Evolutionary conservation across 768 basidiomycete species (phyloP).

Genomic region (Agaricus blazei): DNA sequence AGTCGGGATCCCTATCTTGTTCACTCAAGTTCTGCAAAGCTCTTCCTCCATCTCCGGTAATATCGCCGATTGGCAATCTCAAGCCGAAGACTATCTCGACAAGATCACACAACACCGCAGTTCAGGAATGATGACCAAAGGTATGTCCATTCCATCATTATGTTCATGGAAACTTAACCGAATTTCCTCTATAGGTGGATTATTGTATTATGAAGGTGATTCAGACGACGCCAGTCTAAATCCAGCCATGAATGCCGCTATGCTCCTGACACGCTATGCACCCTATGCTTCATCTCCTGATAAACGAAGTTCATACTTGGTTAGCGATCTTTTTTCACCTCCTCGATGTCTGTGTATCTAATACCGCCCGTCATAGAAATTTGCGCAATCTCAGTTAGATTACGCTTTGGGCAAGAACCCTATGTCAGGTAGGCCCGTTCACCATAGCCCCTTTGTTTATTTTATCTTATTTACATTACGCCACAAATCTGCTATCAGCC

Average conservation of each 20-base stretch:
- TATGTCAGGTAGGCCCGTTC: constrained; percentile 59
- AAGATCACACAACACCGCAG: constrained; percentile 44
- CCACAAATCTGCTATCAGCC: constrained; percentile 27
- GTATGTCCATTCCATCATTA: constrained; percentile 29
- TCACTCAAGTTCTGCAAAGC: constrained; percentile 64
- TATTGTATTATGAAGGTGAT: constrained; percentile 80
- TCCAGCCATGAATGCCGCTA: constrained; percentile 82
- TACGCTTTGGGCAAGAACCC: constrained; percentile 88
- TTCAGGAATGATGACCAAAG: constrained; percentile 52
- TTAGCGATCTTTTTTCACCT: constrained; percentile 22
- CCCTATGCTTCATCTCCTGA: constrained; percentile 59
- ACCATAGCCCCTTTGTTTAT: neutral
- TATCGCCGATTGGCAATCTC: constrained; percentile 57
- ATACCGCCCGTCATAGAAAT: constrained; percentile 38
- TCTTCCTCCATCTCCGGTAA: constrained; percentile 51
- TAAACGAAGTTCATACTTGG: constrained; percentile 58
- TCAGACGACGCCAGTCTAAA: constrained; percentile 79
- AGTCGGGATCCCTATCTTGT: constrained; percentile 71
- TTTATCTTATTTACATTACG: neutral
- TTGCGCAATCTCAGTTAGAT: constrained; percentile 72
- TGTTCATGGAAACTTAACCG: neutral
- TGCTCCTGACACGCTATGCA: constrained; percentile 76
- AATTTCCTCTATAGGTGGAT: constrained; percentile 48
- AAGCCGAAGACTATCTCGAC: constrained; percentile 77
- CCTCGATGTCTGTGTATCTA: neutral